Base-by-base conservation (phyloP, 2,329 filamentous ascomycete genomes). In the Colletotrichum echinochloae region DNA sequence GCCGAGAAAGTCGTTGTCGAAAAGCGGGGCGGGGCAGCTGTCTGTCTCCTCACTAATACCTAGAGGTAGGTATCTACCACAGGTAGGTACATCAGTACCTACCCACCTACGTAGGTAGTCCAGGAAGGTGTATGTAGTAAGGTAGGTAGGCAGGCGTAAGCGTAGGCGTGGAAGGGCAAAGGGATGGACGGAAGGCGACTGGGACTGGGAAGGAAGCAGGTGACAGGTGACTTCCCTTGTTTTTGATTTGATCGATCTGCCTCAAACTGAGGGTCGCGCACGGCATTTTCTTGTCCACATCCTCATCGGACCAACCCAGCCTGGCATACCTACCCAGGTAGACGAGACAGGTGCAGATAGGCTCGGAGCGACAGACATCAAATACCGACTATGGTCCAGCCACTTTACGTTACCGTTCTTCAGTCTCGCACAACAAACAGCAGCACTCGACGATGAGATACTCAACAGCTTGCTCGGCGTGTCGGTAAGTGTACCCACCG, bases 381-480 rank as follows among this genome's bases (percentile, higher is more conserved):
- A 48, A 49, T 66, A 54, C 18, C 49, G 51, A 23, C 59, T 26
- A 12, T 2, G 7, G 7, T 57, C 44, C 41, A 20, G 44, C 11
- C 12, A n/a, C 23, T 26, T 5, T n/a, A 23, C 16, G 2, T 5
- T 16, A 23, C 20, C 1, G 28, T 8, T 46, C 41, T 16, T n/a
- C 28, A 23, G 35, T 18, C 7, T 51, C 44, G 30, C 12, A n/a
- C 49, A 23, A 39, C 41, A 44, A 23, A 46, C 49, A 30, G 16
- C 37, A 12, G 16, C 7, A 20, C 41, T 23, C 44, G 23, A 60
- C 30, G 2, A 73, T 73, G 72, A 73, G 72, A 46, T 73, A 73
- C 48, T 73, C 72, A 49, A 73, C 72, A 56, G 72, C 72, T 11
- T 73, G 72, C 62, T 73, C 72, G 62, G 72, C 72, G 26, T 73